Conservation (phyloP, 1,284 basidiomycete genomes). For the Gymnopus androsaceus region DNA sequence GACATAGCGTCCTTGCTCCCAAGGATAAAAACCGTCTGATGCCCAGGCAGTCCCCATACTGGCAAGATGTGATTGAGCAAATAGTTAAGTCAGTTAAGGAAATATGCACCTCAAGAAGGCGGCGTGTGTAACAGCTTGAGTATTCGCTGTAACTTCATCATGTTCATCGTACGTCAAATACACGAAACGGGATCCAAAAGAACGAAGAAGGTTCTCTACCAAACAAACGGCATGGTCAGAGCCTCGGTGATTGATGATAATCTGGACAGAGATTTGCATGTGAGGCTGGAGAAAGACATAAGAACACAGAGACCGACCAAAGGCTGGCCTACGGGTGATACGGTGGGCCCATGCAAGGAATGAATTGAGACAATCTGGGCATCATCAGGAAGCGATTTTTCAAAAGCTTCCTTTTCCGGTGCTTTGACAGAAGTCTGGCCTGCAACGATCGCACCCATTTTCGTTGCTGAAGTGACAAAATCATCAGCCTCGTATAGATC, state of each 20-base stretch:
- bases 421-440: conserved; percentile 98
- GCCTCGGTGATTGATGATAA: conserved; percentile 88
- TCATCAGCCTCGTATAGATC: neutral
- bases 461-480: conserved; percentile 66
- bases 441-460: conserved; percentile 88
- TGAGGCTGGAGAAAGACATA: neutral
- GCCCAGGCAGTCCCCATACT: conserved; percentile 99
- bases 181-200: conserved; percentile 87
- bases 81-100: neutral
- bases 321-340: conserved; percentile 90
- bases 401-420: conserved; percentile 90
- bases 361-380: conserved; percentile 92
- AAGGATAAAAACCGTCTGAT: conserved; percentile 80
- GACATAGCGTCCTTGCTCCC: conserved; percentile 93
- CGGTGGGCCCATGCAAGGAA: conserved; percentile 92
- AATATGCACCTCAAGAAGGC: conserved; percentile 84
- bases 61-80: neutral
- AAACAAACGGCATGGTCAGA: conserved; percentile 72
- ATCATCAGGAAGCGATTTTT: conserved; percentile 84
- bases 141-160: conserved; percentile 95
- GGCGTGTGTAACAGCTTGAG: conserved; percentile 97
- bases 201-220: conserved; percentile 83
- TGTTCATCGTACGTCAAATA: conserved; percentile 96
- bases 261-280: conserved; percentile 44
- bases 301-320: conserved; percentile 52